Evolutionary conservation across 108 stramenopile genomes (phyloP), one percentile per base, ranked within the genome.

Genomic region (Skeletonema potamos): DNA sequence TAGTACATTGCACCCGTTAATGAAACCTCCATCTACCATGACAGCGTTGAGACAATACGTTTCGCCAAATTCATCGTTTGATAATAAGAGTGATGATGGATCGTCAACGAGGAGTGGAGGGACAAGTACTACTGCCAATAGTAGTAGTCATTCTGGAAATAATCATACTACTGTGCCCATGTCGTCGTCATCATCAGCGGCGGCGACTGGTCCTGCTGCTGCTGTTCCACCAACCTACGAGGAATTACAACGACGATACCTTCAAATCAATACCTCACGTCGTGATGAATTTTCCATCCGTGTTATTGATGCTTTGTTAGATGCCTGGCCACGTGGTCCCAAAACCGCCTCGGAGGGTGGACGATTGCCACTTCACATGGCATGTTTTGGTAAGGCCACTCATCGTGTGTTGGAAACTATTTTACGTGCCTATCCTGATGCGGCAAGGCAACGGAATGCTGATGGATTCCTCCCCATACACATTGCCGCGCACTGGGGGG

Each of bases 401-500:
- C 85, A 87, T 24, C 74, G 79, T 3, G 88, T 89, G 33, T 81
- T 91, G 32, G 76, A 86, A 18, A 83, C 88, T 3, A 68, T 95
- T 15, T 29, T 92, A 13, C 78, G 80, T 11, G 89, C 94, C 18
- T 91, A 95, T 70, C 91, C 92, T 54, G 89, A 90, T 29, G 94
- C 90, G 11, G 84, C 89, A n/a, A 74, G 91, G 26, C 92, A 92
- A 36, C 73, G 94, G 26, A 95, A 89, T 56, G 85, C 83, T 27
- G 94, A 95, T 67, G 91, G 91, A 18, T 95, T 83, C 64, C 57
- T 95, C 8, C 91, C 94, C 10, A 61, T 92, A 3, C 91, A 92
- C 51, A 74, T 95, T 37, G 82, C 89, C 5, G 94, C 92, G 13
- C 89, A 92, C 56, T 95, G 91, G 91, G 94, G 94, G 3, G 88